Percentiles rank a stretch among this genome's conserved stretches.
These are phyloP conservation scores for Coprinopsis sp. DNA, from an alignment of 768 basidiomycete genomes.

Conservation along the genomic window DNA sequence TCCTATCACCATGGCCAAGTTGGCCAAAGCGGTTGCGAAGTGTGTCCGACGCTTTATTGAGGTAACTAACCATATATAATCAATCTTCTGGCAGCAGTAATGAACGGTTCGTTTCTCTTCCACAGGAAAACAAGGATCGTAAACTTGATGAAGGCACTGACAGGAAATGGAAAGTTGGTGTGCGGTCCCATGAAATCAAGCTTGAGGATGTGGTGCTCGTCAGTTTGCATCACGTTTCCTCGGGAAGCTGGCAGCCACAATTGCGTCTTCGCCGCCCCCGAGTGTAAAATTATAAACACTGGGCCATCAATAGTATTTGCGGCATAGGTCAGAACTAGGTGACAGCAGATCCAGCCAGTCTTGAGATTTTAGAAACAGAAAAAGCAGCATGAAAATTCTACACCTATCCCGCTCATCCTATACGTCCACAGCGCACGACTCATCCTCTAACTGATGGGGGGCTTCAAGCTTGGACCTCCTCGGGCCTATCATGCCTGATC, in stretches of 20 bases:
- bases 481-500: slow-evolving; percentile 16
- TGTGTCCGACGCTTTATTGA: slow-evolving; percentile 65
- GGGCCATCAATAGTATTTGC: too few relatives aligned
- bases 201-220: slow-evolving; percentile 69
- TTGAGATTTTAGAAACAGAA: too few relatives aligned
- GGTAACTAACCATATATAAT: slow-evolving; percentile 32
- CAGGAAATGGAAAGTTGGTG: slow-evolving; percentile 58
- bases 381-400: too few relatives aligned
- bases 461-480: slow-evolving; percentile 26
- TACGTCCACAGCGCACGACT: too few relatives aligned
- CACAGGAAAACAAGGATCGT: slow-evolving; percentile 45
- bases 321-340: too few relatives aligned
- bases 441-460: slow-evolving; percentile 74
- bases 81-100: slow-evolving; percentile 9
- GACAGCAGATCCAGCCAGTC: too few relatives aligned
- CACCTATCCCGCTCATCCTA: too few relatives aligned
- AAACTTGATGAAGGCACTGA: slow-evolving; percentile 63
- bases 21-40: slow-evolving; percentile 78
- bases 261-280: slow-evolving; percentile 53
- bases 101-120: not conserved
- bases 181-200: slow-evolving; percentile 44
- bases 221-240: slow-evolving; percentile 77
- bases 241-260: slow-evolving; percentile 81
- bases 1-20: slow-evolving; percentile 69
- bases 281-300: too few relatives aligned